Base-by-base conservation (phyloP, 2,329 filamentous ascomycete species). In the Diaporthe eres region DNA sequence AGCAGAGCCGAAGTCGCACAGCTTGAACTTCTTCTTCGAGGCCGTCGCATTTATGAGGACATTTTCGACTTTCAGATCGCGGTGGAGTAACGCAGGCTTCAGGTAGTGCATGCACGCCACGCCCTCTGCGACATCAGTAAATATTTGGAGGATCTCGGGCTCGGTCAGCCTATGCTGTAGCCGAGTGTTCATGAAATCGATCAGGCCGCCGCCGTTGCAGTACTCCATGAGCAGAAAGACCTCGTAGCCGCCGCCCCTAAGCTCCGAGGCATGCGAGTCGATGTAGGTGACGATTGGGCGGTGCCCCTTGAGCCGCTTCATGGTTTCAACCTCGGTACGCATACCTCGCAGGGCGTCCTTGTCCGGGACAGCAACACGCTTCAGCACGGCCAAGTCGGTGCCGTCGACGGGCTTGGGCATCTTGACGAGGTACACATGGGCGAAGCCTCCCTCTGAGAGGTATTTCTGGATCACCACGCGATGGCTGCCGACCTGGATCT, bases 41-140 rank as follows among this genome's bases (percentile, higher is more conserved):
- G 90, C 90, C 65, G 90, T 89, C 57, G 89, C 87, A 63, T 93
- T 94, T 78, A 99, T 99, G 74, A 99, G 90, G 58, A 99, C 95
- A 82, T 99, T 99, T 85, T 99, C 97, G 78, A 99, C 96, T 86
- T 99, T 99, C 78, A 99, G 87, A 85, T 99, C 97, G 78, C 97
- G 92, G 85, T 99, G 97, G 75, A 99, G 89, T 74, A 99, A 87
- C 68, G 97, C 92, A 7, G 97, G 97, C 85, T 97, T 97, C 67
- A 99, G 92, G 85, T 99, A 99, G 86, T 99, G 97, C 97, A 99
- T 99, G 84, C 95, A 98, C 42, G 97, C 97, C 60, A 99, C 95
- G 51, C 97, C 97, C 86, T 98, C 96, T 65, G 96, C 94, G 74
- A 98, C 95, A 83, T 99, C 97, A 71, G 94, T 94, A 86, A 99